phyloP scores from a whole-genome alignment of 1,139 yeast species.

The Scheffersomyces parashehatae region DNA sequence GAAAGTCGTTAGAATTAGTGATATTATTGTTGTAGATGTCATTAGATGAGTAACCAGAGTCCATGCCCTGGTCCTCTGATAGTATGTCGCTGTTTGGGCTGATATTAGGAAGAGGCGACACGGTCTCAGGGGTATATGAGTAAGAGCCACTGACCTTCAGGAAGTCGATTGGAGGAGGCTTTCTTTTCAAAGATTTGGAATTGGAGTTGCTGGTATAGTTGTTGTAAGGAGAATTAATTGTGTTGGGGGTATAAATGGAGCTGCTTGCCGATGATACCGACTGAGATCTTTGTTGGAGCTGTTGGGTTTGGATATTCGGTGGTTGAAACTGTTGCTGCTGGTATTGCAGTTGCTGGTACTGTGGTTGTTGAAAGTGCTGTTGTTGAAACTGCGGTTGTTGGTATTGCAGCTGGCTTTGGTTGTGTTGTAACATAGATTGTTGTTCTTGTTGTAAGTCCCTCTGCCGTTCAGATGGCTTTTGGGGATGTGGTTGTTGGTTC shows the following conservation, averaged over 20 bases:
- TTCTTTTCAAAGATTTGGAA: conserved; percentile 30
- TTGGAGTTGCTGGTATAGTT: conserved; percentile 5
- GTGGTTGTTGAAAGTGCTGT: background rate
- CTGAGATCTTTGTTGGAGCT: conserved; percentile 2
- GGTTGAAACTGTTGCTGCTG: background rate
- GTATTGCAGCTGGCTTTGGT: background rate
- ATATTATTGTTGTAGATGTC: background rate
- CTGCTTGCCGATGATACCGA: conserved; percentile 7
- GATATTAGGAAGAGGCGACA: conserved; percentile 3
- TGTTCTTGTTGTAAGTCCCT: background rate
- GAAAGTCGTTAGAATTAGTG: background rate
- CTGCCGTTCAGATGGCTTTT: background rate
- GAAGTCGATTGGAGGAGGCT: conserved; percentile 48
- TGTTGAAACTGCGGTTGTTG: background rate
- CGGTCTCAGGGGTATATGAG: conserved; percentile 14
- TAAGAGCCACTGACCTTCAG: conserved; percentile 35
- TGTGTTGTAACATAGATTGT: background rate
- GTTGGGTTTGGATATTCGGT: background rate
- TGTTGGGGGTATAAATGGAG: conserved; percentile 9
- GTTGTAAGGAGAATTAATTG: background rate
- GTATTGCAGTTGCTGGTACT: background rate
- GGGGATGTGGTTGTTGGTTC: background rate
- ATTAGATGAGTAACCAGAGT: background rate
- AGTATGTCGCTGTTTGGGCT: conserved; percentile 1
- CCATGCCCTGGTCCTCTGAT: background rate